Conservation (phyloP, 2,329 filamentous ascomycete species). For the Nothopassalora personata region DNA sequence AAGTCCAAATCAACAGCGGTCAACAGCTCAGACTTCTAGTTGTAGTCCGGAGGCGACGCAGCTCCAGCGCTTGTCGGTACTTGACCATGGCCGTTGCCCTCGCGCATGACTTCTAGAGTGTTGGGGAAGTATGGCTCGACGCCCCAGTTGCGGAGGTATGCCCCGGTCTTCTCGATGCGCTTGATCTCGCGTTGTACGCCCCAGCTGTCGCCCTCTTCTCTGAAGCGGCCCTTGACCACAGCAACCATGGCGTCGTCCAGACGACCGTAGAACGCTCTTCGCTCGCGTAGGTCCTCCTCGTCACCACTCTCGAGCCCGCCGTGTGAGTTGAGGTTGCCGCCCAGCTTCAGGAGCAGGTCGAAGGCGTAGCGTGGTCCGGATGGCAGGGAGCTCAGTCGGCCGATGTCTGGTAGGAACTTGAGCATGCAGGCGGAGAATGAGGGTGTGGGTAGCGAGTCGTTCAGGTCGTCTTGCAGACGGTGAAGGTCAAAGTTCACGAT, state of each 20-base stretch:
- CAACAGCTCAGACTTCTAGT: background rate
- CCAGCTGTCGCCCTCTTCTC: constrained; percentile 48
- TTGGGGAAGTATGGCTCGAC: constrained; percentile 51
- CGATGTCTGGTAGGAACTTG: constrained; percentile 51
- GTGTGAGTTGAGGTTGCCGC: constrained; percentile 52
- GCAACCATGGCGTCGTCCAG: constrained; percentile 50
- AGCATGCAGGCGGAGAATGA: constrained; percentile 52
- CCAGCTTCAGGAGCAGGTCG: constrained; percentile 51
- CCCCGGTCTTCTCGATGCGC: constrained; percentile 52
- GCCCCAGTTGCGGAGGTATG: constrained; percentile 48
- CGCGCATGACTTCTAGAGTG: constrained; percentile 47
- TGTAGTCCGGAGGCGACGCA: constrained; percentile 3
- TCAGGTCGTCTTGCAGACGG: constrained; percentile 51
- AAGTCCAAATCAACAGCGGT: background rate
- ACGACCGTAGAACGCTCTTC: constrained; percentile 46
- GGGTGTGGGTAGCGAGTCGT: constrained; percentile 49
- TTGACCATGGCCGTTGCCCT: constrained; percentile 22
- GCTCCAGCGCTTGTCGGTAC: background rate
- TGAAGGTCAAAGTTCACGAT: constrained; percentile 55
- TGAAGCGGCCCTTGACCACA: constrained; percentile 46
- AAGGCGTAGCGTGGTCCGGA: constrained; percentile 47
- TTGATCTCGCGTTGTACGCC: constrained; percentile 49
- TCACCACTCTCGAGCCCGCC: constrained; percentile 48
- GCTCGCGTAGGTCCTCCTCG: constrained; percentile 43
- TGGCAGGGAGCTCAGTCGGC: constrained; percentile 45